A percentile compares a stretch with the other conserved stretches of the same genome.
Conservation (phyloP, 2,329 filamentous ascomycete species). For the Xylaria digitata region DNA sequence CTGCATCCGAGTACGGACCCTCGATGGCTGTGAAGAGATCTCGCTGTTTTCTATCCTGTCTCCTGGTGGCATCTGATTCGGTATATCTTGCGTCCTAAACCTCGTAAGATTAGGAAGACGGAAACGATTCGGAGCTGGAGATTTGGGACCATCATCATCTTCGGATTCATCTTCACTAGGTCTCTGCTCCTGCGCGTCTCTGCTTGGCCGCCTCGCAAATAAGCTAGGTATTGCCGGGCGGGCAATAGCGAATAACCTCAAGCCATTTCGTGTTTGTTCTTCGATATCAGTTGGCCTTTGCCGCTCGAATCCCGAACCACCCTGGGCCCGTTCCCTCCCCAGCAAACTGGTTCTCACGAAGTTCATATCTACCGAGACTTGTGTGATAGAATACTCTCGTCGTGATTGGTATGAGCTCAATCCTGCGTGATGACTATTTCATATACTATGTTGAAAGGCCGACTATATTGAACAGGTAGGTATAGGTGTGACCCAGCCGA, state of each 20-base stretch:
- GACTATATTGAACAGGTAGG: background rate
- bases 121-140: conserved; percentile 54
- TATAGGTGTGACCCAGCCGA: background rate
- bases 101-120: conserved; percentile 56
- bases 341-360: conserved; percentile 42
- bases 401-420: background rate
- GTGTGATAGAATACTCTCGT: conserved; percentile 26
- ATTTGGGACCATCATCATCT: conserved; percentile 61
- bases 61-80: conserved; percentile 45
- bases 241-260: conserved; percentile 37
- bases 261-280: conserved; percentile 32
- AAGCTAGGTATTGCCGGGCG: conserved; percentile 37
- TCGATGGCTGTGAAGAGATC: conserved; percentile 19
- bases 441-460: background rate
- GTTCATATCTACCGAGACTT: conserved; percentile 39
- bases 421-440: background rate
- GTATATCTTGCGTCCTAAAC: conserved; percentile 54
- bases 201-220: conserved; percentile 36
- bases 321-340: conserved; percentile 37
- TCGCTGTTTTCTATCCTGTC: conserved; percentile 22
- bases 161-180: conserved; percentile 37
- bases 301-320: conserved; percentile 37
- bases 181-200: conserved; percentile 32
- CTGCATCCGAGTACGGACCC: conserved; percentile 30
- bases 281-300: conserved; percentile 40